Base-by-base conservation (phyloP, 2,329 filamentous ascomycete genomes). In the Coniochaeta hoffmannii region DNA sequence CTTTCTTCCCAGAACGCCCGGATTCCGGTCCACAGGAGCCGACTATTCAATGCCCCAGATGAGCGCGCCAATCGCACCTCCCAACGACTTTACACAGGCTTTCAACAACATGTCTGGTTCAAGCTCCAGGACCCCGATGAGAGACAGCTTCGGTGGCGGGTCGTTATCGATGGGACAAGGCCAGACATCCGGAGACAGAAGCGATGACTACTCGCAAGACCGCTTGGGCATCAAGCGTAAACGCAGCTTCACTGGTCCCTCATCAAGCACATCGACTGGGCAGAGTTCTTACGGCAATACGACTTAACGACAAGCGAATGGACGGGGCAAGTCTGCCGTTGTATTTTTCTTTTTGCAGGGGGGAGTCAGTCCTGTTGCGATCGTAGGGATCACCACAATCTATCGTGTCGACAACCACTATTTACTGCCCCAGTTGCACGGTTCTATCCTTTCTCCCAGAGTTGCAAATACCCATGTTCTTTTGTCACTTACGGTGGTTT, bases 11-110 rank as follows among this genome's bases (percentile, higher is more conserved):
- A 68, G 76, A 41, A 76, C 75, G 3, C 70, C 73, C 14, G 69
- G 53, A 64, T 69, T 61, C 56, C 57, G 67, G 57, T 63, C 64
- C 8, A 58, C 66, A 12, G 67, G 70, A 30, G 68, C 67, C 19
- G 77, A 81, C 54, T 81, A 80, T 64, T 73, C 74, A 12, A 76
- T 79, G 63, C 72, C 79, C 2, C 79, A 82, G 62, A 71, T 82
- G 69, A 80, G 76, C 61, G 77, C 79, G 2, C 79, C 79, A 1
- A 79, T 81, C 56, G 74, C 75, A 3, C 74, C 78, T 3, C 69
- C 79, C 0, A 74, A 74, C 53, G 80, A 83, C 54, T 82, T 82
- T 60, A 71, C 73, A 2, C 74, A 76, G 56, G 73, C 75, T 5
- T 72, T 79, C 57, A 73, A 77, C 36, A 72, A 65, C 62, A 67